These are phyloP conservation scores for Perkinsus chesapeaki DNA, from an alignment of 169 alveolate species.

Conservation along the genomic window DNA sequence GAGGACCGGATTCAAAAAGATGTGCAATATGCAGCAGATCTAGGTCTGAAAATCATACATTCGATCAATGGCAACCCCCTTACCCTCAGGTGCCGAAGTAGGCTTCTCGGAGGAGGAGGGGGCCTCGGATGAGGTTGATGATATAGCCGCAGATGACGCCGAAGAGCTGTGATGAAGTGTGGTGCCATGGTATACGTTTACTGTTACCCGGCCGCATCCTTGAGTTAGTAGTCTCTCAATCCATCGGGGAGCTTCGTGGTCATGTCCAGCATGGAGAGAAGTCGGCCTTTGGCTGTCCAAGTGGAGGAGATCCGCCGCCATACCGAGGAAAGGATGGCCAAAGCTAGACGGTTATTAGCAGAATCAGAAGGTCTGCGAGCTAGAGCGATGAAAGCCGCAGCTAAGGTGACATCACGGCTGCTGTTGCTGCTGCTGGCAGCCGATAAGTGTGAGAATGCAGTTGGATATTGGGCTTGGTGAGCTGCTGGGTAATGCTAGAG, in stretches of 20 bases:
- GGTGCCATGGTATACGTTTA: neutral
- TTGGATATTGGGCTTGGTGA: neutral
- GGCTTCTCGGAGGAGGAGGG: neutral
- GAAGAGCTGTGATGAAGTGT: neutral
- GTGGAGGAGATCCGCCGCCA: neutral
- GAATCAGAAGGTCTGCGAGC: neutral
- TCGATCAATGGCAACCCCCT: too few relatives aligned
- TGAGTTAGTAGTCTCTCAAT: neutral
- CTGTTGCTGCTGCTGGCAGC: neutral
- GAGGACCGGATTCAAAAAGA: too few relatives aligned
- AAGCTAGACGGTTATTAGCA: neutral
- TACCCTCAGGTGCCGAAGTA: neutral
- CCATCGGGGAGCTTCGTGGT: neutral
- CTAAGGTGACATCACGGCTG: neutral
- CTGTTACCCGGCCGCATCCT: neutral
- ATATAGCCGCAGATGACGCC: neutral
- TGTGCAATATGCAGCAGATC: too few relatives aligned
- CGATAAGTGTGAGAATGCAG: too few relatives aligned
- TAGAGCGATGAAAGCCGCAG: neutral
- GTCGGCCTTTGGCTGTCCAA: neutral
- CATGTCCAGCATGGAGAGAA: neutral
- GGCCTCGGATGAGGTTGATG: neutral
- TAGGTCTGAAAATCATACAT: too few relatives aligned
- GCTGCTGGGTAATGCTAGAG: neutral
- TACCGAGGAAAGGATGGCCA: neutral